A percentile compares a stretch with the other conserved stretches of the same genome.
Evolutionary conservation across 2,329 filamentous ascomycete species (phyloP).

Genomic region (Xylariaceae sp.): DNA sequence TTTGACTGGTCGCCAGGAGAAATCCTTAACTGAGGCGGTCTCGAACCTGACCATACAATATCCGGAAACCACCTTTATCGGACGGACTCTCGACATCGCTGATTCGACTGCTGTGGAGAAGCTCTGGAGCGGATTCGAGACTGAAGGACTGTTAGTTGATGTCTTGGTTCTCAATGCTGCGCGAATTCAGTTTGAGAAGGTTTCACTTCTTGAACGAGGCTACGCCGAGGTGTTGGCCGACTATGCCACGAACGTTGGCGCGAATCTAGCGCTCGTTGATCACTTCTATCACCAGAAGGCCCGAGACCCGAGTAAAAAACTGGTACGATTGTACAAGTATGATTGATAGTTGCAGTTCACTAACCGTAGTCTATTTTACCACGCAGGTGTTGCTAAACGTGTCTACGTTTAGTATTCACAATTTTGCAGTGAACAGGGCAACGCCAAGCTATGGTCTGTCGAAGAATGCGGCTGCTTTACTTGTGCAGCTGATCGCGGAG

Average conservation of each 20-base stretch:
- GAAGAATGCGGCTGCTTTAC: slow-evolving; percentile 1
- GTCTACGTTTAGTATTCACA: not conserved
- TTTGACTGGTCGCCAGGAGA: slow-evolving; percentile 45
- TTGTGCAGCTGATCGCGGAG: slow-evolving; percentile 1
- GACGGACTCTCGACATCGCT: slow-evolving; percentile 32
- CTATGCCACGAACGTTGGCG: too few relatives aligned
- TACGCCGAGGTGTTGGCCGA: too few relatives aligned
- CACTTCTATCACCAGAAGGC: too few relatives aligned
- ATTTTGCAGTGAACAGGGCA: not conserved
- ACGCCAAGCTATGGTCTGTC: not conserved
- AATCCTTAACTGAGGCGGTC: slow-evolving; percentile 40
- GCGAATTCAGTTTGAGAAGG: slow-evolving; percentile 1
- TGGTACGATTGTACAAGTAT: too few relatives aligned
- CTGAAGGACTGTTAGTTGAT: slow-evolving; percentile 37
- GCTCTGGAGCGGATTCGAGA: slow-evolving; percentile 40
- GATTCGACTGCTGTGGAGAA: slow-evolving; percentile 27
- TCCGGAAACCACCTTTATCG: slow-evolving; percentile 23
- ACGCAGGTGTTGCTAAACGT: too few relatives aligned
- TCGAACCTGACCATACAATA: slow-evolving; percentile 25
- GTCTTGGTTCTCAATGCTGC: slow-evolving; percentile 44
- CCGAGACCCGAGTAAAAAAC: too few relatives aligned
- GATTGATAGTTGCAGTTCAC: too few relatives aligned
- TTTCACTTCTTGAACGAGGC: too few relatives aligned
- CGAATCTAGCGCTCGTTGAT: too few relatives aligned
- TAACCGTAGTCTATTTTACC: too few relatives aligned